phyloP scores from a whole-genome alignment of 2,329 filamentous ascomycete genomes.

The Tolypocladium pustulatum region DNA sequence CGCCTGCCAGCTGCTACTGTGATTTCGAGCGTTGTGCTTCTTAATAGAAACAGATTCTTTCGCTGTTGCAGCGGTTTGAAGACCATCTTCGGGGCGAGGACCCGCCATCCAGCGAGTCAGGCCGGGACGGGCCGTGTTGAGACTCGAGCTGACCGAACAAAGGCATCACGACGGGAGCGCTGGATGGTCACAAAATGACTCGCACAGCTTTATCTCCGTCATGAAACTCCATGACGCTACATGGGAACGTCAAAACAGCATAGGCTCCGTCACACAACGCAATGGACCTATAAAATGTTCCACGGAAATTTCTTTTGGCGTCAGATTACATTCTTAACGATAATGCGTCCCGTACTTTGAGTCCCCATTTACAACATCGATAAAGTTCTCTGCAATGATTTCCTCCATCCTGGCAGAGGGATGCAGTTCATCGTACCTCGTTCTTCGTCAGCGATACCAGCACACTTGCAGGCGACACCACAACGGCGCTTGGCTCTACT shows the following conservation, averaged over 20 bases:
- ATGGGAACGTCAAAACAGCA: no score
- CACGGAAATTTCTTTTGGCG: no score
- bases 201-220: not conserved
- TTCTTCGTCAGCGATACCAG: not conserved
- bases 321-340: not conserved
- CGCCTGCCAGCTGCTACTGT: not conserved
- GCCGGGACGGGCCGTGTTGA: not conserved
- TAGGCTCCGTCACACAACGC: no score
- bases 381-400: constrained; percentile 29
- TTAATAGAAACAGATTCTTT: not conserved
- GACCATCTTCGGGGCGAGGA: not conserved
- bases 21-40: not conserved
- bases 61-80: not conserved
- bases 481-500: constrained; percentile 1
- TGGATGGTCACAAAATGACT: not conserved
- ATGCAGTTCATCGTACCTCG: constrained; percentile 56
- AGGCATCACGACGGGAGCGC: not conserved
- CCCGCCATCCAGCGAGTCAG: not conserved
- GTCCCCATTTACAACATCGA: constrained; percentile 26
- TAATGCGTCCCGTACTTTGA: constrained; percentile 28
- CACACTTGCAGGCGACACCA: not conserved
- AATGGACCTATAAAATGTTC: no score
- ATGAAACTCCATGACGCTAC: not conserved
- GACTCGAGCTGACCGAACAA: not conserved
- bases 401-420: constrained; percentile 50